A percentile compares a stretch with the other conserved stretches of the same genome.
Conservation (phyloP, 2,329 filamentous ascomycete species). For the Immersiporthe knoxdaviesiana region DNA sequence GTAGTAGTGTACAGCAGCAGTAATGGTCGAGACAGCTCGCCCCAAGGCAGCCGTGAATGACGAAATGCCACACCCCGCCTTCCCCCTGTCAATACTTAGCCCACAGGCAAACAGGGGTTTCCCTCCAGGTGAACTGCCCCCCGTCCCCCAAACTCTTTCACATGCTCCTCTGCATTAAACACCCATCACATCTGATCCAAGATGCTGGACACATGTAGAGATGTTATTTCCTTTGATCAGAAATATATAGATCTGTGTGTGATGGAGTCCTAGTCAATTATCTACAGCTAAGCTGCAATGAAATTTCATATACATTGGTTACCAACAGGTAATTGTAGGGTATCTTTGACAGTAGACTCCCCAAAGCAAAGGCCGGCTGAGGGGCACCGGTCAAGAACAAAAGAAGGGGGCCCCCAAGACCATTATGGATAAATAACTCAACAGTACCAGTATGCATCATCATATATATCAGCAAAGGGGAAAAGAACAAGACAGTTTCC, state of each 20-base stretch:
- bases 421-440: no score
- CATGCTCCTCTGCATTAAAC: background rate
- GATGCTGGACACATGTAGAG: background rate
- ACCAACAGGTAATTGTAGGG: background rate
- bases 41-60: slow-evolving; percentile 14
- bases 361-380: background rate
- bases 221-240: background rate
- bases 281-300: background rate
- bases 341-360: slow-evolving; percentile 21
- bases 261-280: background rate
- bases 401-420: background rate
- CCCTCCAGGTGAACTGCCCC: background rate
- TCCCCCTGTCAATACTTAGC: background rate
- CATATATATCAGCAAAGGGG: no score
- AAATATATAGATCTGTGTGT: background rate
- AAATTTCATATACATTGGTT: background rate
- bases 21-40: background rate
- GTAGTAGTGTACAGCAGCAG: background rate
- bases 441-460: no score
- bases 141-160: background rate
- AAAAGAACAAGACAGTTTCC: no score
- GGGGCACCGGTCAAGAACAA: background rate
- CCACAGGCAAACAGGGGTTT: background rate
- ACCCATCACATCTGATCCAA: background rate
- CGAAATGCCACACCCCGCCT: slow-evolving; percentile 10